Evolutionary conservation across 2,329 filamentous ascomycete species (phyloP), one percentile per base, ranked within the genome.

Genomic region (Neonectria neomacrospora): DNA sequence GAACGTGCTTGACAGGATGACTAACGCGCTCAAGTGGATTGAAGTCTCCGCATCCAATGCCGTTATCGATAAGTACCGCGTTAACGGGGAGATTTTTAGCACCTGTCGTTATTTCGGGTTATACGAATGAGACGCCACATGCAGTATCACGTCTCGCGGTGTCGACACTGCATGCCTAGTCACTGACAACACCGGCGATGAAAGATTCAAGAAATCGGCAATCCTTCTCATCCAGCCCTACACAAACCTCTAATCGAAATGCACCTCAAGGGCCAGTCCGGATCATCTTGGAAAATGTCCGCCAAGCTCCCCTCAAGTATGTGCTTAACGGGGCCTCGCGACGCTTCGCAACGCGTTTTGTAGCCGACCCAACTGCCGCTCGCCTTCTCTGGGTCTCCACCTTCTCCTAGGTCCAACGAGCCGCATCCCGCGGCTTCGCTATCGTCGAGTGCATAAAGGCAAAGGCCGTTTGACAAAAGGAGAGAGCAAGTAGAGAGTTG

Each of bases 331-430:
- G 28, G 47, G 47, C 47, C 11, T 30, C 23, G 10, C 37, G 8
- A 41, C 47, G 12, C 28, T 32, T 32, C n/a, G 9, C 10, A n/a
- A 18, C 47, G 16, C 30, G n/a, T 26, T n/a, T 26, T n/a, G 37
- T 4, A 54, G 51, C 59, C 59, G 59, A 41, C 41, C 23, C 54
- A 63, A 63, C 54, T 63, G 54, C 60, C 60, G 60, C 60, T 39
- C 26, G n/a, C 10, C 22, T 44, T 54, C 54, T 54, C 60, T 54
- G 59, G 59, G 59, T 51, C 59, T 56, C 59, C 53, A 47, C 59
- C 53, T 56, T 47, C 30, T 57, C 54, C 51, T 39, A 57, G 54
- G 47, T 48, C 26, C 47, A 28, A 26, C 59, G 14, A 41, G 26
- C 41, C 28, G 39, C 54, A 42, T 62, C 54, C 59, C 60, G 60